Base-by-base conservation (phyloP, 345 rosid species). In the Eucalyptus pauciflora region DNA sequence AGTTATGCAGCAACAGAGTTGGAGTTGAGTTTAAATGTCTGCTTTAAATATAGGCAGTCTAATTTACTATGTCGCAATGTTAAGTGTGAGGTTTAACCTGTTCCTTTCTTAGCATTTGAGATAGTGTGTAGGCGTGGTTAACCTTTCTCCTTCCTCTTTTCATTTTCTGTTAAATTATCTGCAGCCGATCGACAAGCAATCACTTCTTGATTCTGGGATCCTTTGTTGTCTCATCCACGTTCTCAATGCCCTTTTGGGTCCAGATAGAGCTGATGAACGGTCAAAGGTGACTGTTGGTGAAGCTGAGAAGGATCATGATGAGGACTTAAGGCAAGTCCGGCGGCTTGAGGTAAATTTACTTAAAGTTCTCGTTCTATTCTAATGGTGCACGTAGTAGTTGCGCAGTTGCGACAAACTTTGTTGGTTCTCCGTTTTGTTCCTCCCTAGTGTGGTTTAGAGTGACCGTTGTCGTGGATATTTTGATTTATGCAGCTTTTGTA, bases 201-300 rank as follows among this genome's bases (percentile, higher is more conserved):
- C 99, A 86, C 96, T 98, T 71, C 96, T 98, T 89, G 99, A 98
- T 94, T 98, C 99, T 94, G 99, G 99, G 92, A 97, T 98, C 93
- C 94, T 97, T 45, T 96, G 99, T 91, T 98, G 99, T 93, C 97
- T 98, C 90, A 94, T 98, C 94, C 99, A 95, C 49, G 88, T 96
- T 91, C 94, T 98, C 89, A 95, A 90, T 94, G 94, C 96, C 88
- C 94, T 98, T 93, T 90, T 96, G 92, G 93, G 94, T 90, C 94
- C 97, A 88, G 88, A 93, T 91, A 94, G 92, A 93, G 86, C 92
- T 83, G 88, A 91, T 87, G 90, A 90, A 90, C 86, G 86, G 87
- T 92, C 92, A 88, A 91, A 87, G 86, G 76, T 69, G 89, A 87
- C 88, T 81, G 89, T 91, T 81, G 83, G 89, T 62, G 95, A 94